Conservation (phyloP, 1,139 yeast species). For the Torulaspora globosa region DNA sequence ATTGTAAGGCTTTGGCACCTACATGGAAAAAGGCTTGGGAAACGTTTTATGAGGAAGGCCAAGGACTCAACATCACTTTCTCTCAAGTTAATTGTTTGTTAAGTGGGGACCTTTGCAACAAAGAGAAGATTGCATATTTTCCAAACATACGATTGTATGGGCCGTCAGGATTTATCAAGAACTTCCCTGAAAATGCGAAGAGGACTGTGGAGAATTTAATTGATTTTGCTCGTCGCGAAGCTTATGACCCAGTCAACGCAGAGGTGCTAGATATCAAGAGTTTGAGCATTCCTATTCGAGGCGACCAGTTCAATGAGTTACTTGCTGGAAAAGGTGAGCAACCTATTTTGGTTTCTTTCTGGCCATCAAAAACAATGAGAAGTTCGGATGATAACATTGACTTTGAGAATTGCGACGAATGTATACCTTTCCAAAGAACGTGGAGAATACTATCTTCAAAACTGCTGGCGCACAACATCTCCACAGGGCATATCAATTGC, state of each 20-base stretch:
- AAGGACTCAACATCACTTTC: constrained; percentile 47
- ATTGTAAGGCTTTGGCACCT: constrained; percentile 64
- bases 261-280: constrained; percentile 25
- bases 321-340: constrained; percentile 45
- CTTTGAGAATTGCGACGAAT: constrained; percentile 47
- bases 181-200: constrained; percentile 45
- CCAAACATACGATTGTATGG: constrained; percentile 62
- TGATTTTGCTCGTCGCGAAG: constrained; percentile 52
- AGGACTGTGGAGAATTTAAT: constrained; percentile 49
- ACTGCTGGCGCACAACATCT: constrained; percentile 40
- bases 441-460: constrained; percentile 59
- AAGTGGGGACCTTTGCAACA: constrained; percentile 65
- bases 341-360: constrained; percentile 59
- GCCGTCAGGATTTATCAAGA: constrained; percentile 43
- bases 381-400: constrained; percentile 38
- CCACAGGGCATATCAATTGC: constrained; percentile 61
- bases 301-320: constrained; percentile 42
- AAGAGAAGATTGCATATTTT: constrained; percentile 53
- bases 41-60: constrained; percentile 42
- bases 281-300: constrained; percentile 35
- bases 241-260: constrained; percentile 45
- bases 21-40: constrained; percentile 57
- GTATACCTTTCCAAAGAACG: constrained; percentile 47
- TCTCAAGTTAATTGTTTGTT: constrained; percentile 69
- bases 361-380: constrained; percentile 52